Conservation (phyloP, 1,284 basidiomycete genomes). For the Cryptococcus jaspeensis region DNA sequence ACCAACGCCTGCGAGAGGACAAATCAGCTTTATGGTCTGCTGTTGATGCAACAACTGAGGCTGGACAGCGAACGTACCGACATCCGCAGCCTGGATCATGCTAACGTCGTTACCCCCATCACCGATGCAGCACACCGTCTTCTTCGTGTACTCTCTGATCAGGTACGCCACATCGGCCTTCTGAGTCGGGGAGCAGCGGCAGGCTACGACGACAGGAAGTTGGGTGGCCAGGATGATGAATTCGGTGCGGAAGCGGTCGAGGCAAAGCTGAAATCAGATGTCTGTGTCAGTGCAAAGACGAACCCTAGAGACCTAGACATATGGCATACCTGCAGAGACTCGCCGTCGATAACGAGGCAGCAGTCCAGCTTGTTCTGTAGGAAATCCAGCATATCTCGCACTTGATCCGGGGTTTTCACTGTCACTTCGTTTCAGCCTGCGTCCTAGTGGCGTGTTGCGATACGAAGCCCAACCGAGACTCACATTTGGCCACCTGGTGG, state of each 20-base stretch:
- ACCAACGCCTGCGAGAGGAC: conserved; percentile 70
- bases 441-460: background rate
- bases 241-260: conserved; percentile 85
- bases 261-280: conserved; percentile 63
- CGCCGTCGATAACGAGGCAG: conserved; percentile 98
- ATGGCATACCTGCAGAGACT: conserved; percentile 73
- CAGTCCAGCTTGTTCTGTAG: conserved; percentile 92
- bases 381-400: conserved; percentile 89
- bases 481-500: conserved; percentile 91
- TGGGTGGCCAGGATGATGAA: conserved; percentile 96
- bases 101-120: conserved; percentile 97
- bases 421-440: background rate
- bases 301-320: background rate
- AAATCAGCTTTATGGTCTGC: conserved; percentile 1
- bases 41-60: background rate
- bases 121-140: conserved; percentile 96
- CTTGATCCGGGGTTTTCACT: conserved; percentile 82
- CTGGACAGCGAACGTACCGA: conserved; percentile 63
- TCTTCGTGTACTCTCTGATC: conserved; percentile 84
- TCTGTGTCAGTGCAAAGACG: background rate
- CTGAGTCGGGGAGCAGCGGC: conserved; percentile 96
- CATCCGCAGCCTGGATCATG: conserved; percentile 96
- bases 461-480: conserved; percentile 43
- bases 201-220: conserved; percentile 92
- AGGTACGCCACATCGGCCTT: conserved; percentile 95